phyloP scores from a whole-genome alignment of 192 early-diverging fungal species.

The Cetraspora pellucida region DNA sequence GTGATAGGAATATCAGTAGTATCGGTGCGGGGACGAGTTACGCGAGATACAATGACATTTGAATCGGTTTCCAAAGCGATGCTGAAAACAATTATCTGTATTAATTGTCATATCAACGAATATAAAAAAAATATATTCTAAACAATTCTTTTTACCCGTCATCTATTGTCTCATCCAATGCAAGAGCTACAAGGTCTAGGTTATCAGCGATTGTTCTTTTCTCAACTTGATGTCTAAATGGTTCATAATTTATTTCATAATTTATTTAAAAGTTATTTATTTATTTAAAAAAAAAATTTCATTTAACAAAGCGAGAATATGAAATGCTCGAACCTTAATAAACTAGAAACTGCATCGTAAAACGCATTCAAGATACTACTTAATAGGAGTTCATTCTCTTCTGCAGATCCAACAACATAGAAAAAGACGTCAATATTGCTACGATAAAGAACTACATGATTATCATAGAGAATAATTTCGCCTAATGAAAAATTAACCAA shows the following conservation, averaged over 20 bases:
- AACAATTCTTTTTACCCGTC: conserved; percentile 67
- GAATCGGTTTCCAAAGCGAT: conserved; percentile 77
- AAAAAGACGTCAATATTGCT: conserved; percentile 86
- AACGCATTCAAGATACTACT: conserved; percentile 74
- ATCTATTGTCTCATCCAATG: conserved; percentile 93
- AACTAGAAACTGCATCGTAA: conserved; percentile 81
- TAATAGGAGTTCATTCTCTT: conserved; percentile 95
- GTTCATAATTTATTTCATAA: not conserved
- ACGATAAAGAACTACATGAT: conserved; percentile 87
- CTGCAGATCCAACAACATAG: conserved; percentile 85
- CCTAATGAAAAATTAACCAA: conserved; percentile 43
- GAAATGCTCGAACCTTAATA: conserved; percentile 67
- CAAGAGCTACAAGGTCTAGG: conserved; percentile 87
- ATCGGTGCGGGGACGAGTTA: conserved; percentile 75
- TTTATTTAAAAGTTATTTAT: not conserved
- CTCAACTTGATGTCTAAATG: conserved; percentile 80
- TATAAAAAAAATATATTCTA: not conserved
- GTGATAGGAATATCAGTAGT: conserved; percentile 73
- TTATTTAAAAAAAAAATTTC: not conserved
- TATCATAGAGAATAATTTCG: conserved; percentile 94
- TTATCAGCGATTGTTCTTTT: conserved; percentile 89
- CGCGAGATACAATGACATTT: conserved; percentile 72
- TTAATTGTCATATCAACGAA: not conserved
- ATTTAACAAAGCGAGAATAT: not conserved
- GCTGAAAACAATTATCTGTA: conserved; percentile 36